phyloP scores from a whole-genome alignment of 2,329 filamentous ascomycete species.

The Xylariaceae sp. region DNA sequence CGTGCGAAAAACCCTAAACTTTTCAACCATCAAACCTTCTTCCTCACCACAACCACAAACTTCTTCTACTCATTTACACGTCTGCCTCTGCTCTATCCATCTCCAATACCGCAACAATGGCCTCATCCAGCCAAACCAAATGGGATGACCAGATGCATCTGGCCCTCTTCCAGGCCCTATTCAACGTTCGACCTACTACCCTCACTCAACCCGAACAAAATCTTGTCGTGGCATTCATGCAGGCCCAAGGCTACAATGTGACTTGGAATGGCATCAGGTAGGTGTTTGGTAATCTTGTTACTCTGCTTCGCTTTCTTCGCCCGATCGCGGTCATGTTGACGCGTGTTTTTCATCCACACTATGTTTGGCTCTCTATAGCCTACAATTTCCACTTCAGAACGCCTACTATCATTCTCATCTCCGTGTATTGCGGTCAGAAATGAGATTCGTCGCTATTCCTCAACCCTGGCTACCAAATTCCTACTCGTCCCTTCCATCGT shows the following conservation, averaged over 20 bases:
- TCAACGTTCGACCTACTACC: constrained; percentile 14
- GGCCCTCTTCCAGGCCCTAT: constrained; percentile 31
- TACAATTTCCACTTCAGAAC: background rate
- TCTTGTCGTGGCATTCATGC: constrained; percentile 28
- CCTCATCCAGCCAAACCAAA: constrained; percentile 6
- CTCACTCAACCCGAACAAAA: constrained; percentile 28
- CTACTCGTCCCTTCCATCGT: too few species aligned
- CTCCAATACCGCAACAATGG: constrained; percentile 8
- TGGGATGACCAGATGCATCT: constrained; percentile 24
- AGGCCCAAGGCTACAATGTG: constrained; percentile 24
- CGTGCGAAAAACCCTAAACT: too few species aligned
- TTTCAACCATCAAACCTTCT: background rate
- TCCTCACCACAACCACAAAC: background rate
- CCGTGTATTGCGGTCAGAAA: background rate
- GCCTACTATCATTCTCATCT: background rate
- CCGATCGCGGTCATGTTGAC: constrained; percentile 3
- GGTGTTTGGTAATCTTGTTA: constrained; percentile 9
- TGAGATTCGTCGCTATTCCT: background rate
- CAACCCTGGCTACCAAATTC: too few species aligned
- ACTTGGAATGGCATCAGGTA: constrained; percentile 44
- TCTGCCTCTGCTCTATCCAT: background rate
- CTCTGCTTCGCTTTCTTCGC: background rate
- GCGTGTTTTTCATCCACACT: background rate
- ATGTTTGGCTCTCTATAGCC: background rate
- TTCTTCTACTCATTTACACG: background rate